Conservation (phyloP, 108 stramenopile genomes). For the Fistulifera solaris region DNA sequence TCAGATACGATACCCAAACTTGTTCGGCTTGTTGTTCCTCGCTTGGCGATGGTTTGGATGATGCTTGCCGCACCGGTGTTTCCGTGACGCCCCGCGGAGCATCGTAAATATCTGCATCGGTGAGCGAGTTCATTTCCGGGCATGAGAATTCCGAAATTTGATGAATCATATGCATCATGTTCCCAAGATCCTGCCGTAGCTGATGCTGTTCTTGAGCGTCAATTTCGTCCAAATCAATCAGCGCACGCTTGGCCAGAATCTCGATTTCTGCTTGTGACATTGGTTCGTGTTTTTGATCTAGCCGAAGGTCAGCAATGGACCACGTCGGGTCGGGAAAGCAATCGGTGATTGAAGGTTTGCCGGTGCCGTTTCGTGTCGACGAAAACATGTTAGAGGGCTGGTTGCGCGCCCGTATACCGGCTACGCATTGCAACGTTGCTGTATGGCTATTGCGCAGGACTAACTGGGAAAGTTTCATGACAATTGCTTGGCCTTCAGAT, state of each 20-base stretch:
- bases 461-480: too few species aligned
- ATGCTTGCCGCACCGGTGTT: slow-evolving; percentile 13
- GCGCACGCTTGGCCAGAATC: slow-evolving; percentile 7
- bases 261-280: slow-evolving; percentile 11
- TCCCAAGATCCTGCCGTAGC: slow-evolving; percentile 14
- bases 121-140: not conserved
- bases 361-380: too few species aligned
- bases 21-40: not conserved
- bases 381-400: too few species aligned
- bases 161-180: slow-evolving; percentile 25
- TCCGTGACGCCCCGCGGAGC: slow-evolving; percentile 13
- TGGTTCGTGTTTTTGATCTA: slow-evolving; percentile 9
- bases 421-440: too few species aligned
- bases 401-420: too few species aligned
- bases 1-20: not conserved
- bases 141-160: slow-evolving; percentile 7
- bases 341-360: not conserved
- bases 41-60: not conserved
- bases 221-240: slow-evolving; percentile 11
- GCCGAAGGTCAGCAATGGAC: slow-evolving; percentile 15
- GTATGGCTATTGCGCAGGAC: too few species aligned
- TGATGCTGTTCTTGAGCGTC: slow-evolving; percentile 1
- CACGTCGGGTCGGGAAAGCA: slow-evolving; percentile 14
- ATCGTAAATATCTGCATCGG: slow-evolving; percentile 15
- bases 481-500: too few species aligned